Base-by-base conservation (phyloP, 768 basidiomycete genomes). In the Phylloporus sp. region DNA sequence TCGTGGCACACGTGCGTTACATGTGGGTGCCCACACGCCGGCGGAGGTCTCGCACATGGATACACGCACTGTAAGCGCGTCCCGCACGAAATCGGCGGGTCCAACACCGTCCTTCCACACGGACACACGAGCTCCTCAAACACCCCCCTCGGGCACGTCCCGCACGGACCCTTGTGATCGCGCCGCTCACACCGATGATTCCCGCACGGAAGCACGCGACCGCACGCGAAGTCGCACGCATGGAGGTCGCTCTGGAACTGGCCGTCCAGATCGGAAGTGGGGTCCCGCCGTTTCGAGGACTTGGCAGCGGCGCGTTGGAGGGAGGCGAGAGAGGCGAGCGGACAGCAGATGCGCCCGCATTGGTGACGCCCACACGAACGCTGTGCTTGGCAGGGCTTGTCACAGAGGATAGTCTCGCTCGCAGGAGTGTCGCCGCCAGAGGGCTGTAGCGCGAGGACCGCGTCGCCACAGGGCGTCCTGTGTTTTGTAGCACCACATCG, bases 91-190 rank as follows among this genome's bases (percentile, higher is more conserved):
- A 96, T 82, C 0, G 94, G 94, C 0, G 94, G 94, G 27, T 92
- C 85, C 18, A 93, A 69, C 14, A 90, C 75, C 3, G 92, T 97
- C n/a, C 81, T 76, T 0, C 86, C 87, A 63, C 95, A 98, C 38
- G 77, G 67, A 61, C 95, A 98, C 9, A 85, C 65, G 44, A 93
- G 68, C 81, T 99, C 96, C 33, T 97, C 93, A 56, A 94, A 99
- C 1, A 85, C 84, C 36, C 91, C 91, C 63, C 83, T 77, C 41
- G 95, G 70, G 66, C 96, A 99, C 18, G 83, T 76, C 1, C 78
- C 82, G 62, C 96, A 99, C 0, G 76, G 67, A 0, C 91, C 90
- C 48, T 73, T 78, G 64, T 99, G 95, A 61, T 98, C 95, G 32
- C 73, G 71, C 57, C 76, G 74, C 49, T 86, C 81, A 61, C 95